Evolutionary conservation across 768 basidiomycete species (phyloP), one percentile per base, ranked within the genome.

Genomic region (Boletus fagicola): DNA sequence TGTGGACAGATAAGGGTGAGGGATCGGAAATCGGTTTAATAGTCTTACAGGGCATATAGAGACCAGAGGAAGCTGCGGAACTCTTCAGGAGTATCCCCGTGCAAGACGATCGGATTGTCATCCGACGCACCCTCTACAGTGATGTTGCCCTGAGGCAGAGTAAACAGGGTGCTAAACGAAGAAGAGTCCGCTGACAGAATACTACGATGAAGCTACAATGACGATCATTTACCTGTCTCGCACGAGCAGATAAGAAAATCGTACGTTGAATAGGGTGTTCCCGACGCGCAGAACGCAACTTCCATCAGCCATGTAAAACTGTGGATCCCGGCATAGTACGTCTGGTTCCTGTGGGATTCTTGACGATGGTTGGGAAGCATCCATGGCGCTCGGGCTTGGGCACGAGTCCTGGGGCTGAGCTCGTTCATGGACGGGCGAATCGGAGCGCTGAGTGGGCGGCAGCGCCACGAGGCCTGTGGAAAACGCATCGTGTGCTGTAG

Each of bases 21-120:
- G 24, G 24, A 15, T 5, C 20, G 1, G 22, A 36, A 40, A 51
- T 22, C 2, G 10, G 22, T 7, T 20, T 20, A 11, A 53, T 53
- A 56, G 39, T 68, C 87, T 72, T 64, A 89, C 88, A 87, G 65
- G 8, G 88, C 86, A 63, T 91, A 90, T n/a, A 90, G 70, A 1
- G 83, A 83, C 85, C 85, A 88, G 33, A 92, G 78, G 63, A 92
- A 87, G 66, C 86, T 80, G 49, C 80, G 79, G 66, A 92, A 91
- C 68, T 90, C 86, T 4, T 78, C 71, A 10, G 80, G 77, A 0
- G 80, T 82, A 58, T 90, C 86, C 0, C 88, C 88, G 2, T 71
- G 69, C 33, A 91, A 76, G 31, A 82, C 59, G 36, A 92, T 80
- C 1, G 90, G 88, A 56, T 82, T 80, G 26, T 80, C 78, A 63